Evolutionary conservation across 2,329 filamentous ascomycete species (phyloP).

Genomic region (Alternaria arborescens): DNA sequence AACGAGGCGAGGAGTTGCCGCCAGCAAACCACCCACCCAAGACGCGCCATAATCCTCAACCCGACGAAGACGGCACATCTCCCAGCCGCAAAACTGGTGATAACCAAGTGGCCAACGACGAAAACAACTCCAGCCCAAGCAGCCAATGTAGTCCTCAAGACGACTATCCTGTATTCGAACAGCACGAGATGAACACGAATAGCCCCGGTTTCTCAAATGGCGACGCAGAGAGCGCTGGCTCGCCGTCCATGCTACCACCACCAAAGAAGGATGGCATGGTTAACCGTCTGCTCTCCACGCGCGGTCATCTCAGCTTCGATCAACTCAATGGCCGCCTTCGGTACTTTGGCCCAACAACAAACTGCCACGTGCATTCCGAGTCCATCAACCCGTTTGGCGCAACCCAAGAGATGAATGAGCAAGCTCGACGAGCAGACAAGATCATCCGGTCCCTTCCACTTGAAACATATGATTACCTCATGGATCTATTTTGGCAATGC

Average conservation of each 20-base stretch:
- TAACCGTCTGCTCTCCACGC: constrained; percentile 59
- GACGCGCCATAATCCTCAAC: constrained; percentile 51
- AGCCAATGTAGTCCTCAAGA: constrained; percentile 42
- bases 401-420: constrained; percentile 55
- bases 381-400: constrained; percentile 48
- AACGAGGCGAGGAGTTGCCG: constrained; percentile 60
- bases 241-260: constrained; percentile 44
- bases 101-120: constrained; percentile 17
- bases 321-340: constrained; percentile 60
- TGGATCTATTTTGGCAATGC: constrained; percentile 61
- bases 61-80: constrained; percentile 40
- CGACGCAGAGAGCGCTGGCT: constrained; percentile 39
- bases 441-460: constrained; percentile 58
- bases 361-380: constrained; percentile 61
- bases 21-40: constrained; percentile 64
- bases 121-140: constrained; percentile 41
- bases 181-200: constrained; percentile 34
- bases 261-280: constrained; percentile 60
- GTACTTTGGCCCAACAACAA: constrained; percentile 64
- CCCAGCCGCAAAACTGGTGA: constrained; percentile 28
- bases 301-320: constrained; percentile 62
- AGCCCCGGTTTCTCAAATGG: constrained; percentile 29
- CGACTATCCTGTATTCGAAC: constrained; percentile 33
- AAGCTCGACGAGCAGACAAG: constrained; percentile 58
- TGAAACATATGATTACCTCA: constrained; percentile 62